A percentile compares a stretch with the other conserved stretches of the same genome.
phyloP scores from a whole-genome alignment of 73 alveolate species.

The Tetrahymena malaccensis region DNA sequence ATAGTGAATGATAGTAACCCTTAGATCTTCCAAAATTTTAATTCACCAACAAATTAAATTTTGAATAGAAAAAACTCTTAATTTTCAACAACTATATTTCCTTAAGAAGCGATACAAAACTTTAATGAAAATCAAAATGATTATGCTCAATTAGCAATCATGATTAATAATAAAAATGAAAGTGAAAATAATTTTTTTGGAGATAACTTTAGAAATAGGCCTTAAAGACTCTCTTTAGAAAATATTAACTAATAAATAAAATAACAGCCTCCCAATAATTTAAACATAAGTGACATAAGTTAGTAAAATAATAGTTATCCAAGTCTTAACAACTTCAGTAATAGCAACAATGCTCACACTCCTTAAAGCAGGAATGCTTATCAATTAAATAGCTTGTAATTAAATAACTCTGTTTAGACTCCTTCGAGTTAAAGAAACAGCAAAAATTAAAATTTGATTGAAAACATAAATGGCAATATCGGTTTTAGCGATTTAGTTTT shows the following conservation, averaged over 20 bases:
- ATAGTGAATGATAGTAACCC: background rate
- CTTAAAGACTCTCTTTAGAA: background rate
- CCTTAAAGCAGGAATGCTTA: background rate
- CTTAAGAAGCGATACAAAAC: background rate
- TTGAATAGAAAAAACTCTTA: background rate
- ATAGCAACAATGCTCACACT: background rate
- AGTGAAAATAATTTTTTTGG: no score
- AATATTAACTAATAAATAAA: background rate
- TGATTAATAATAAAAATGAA: background rate
- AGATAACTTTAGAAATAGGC: background rate
- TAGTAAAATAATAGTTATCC: background rate
- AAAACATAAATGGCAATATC: background rate
- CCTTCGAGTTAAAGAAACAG: background rate
- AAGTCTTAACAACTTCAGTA: background rate
- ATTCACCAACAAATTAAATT: background rate
- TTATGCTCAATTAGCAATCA: background rate
- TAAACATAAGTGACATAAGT: background rate
- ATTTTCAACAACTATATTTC: background rate
- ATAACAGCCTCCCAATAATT: background rate
- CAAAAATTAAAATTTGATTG: background rate
- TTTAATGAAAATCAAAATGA: background rate
- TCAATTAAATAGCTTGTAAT: background rate
- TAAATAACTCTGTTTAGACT: background rate
- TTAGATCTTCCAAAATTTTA: no score
- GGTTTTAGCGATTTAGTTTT: background rate